A percentile compares a stretch with the other conserved stretches of the same genome.
These are phyloP conservation scores for Parmelia sp. DNA, from an alignment of 495 filamentous ascomycete species.

Conservation along the genomic window DNA sequence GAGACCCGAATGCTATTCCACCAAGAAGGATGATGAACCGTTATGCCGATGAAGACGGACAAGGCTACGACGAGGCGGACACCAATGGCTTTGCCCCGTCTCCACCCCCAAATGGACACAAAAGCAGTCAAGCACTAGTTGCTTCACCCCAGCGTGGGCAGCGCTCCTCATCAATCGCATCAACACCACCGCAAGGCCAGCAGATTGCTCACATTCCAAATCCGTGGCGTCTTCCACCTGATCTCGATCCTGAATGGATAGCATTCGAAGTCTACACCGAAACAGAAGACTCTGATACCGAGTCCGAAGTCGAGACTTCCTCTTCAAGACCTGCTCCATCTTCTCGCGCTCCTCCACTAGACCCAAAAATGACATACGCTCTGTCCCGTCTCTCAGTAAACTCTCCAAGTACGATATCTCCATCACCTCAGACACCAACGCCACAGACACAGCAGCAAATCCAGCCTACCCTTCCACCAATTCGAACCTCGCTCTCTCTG, in stretches of 20 bases:
- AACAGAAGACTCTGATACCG: conserved; percentile 52
- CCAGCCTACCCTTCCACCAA: conserved; percentile 35
- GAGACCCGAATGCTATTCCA: conserved; percentile 68
- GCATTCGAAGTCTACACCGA: conserved; percentile 83
- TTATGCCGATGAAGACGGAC: conserved; percentile 32
- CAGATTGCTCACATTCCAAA: conserved; percentile 24
- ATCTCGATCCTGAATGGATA: conserved; percentile 91
- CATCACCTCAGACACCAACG: conserved; percentile 39
- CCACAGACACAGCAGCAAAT: conserved; percentile 36
- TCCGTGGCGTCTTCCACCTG: conserved; percentile 62
- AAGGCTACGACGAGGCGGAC: conserved; percentile 23
- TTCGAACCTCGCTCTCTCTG: conserved; percentile 82
- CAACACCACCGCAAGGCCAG: conserved; percentile 6
- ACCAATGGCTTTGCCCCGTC: conserved; percentile 12
- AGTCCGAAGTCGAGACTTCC: conserved; percentile 46
- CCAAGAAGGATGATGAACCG: conserved; percentile 61
- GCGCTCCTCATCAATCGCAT: not conserved
- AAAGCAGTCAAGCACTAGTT: conserved; percentile 8
- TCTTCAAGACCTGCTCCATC: conserved; percentile 14
- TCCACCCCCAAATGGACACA: not conserved
- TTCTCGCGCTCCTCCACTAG: conserved; percentile 30
- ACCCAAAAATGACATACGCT: conserved; percentile 39
- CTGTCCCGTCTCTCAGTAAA: conserved; percentile 31
- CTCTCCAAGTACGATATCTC: conserved; percentile 22
- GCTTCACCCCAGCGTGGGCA: not conserved